These are phyloP conservation scores for Fraxinus velutina DNA, from an alignment of 305 asterid genomes.

Conservation along the genomic window DNA sequence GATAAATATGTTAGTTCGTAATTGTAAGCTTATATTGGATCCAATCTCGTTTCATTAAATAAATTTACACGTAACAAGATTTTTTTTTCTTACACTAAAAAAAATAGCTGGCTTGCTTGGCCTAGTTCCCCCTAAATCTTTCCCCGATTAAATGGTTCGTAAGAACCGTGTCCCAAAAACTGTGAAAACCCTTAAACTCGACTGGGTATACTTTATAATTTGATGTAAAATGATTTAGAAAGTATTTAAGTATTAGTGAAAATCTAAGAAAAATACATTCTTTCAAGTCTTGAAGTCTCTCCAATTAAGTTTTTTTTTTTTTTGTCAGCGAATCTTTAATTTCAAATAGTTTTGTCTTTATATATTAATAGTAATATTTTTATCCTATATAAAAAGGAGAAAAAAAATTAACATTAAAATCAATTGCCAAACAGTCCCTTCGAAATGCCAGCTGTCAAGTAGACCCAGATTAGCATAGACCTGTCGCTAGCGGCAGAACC, in stretches of 20 bases:
- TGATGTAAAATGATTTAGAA: background rate
- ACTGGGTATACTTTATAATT: background rate
- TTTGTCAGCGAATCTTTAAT: background rate
- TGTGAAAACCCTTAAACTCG: background rate
- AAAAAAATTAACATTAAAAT: background rate
- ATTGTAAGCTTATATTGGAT: background rate
- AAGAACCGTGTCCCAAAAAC: background rate
- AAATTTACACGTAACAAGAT: too few species aligned
- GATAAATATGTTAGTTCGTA: background rate
- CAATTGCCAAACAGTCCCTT: background rate
- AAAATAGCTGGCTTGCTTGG: background rate
- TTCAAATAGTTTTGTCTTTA: background rate
- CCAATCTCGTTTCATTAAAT: background rate
- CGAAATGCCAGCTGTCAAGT: constrained; percentile 18
- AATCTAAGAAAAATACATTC: background rate
- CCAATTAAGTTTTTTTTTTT: background rate
- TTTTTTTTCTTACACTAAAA: background rate
- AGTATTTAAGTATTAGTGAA: background rate
- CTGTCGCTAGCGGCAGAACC: constrained; percentile 23
- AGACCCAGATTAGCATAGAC: constrained; percentile 7
- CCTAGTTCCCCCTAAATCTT: background rate
- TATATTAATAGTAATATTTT: background rate
- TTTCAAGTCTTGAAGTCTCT: background rate
- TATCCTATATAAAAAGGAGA: background rate
- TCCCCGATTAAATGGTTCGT: background rate